Percentiles rank a stretch among this genome's conserved stretches.
phyloP scores from a whole-genome alignment of 2,329 filamentous ascomycete genomes.

The Hirsutella thompsonii region DNA sequence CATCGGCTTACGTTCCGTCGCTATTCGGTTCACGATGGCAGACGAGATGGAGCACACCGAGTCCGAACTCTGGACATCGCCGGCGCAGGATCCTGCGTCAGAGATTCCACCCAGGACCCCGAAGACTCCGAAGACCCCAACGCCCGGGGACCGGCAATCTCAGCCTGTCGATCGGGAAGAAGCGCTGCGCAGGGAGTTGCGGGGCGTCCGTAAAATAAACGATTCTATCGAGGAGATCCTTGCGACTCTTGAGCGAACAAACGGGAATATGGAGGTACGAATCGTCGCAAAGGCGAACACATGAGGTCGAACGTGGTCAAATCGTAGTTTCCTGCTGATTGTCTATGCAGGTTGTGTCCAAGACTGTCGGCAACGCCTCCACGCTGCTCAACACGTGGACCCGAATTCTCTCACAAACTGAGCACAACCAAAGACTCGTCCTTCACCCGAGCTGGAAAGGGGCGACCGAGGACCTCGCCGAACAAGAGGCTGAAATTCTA shows the following conservation, averaged over 20 bases:
- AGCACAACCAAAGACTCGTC: slow-evolving; percentile 90
- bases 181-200: slow-evolving; percentile 64
- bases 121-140: slow-evolving; percentile 32
- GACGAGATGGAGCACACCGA: slow-evolving; percentile 33
- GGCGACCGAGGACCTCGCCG: slow-evolving; percentile 71
- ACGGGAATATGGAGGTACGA: slow-evolving; percentile 62
- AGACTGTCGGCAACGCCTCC: slow-evolving; percentile 77
- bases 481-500: slow-evolving; percentile 69
- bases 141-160: slow-evolving; percentile 21
- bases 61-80: slow-evolving; percentile 35
- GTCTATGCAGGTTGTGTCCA: slow-evolving; percentile 58
- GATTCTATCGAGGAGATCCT: slow-evolving; percentile 71
- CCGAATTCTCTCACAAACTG: slow-evolving; percentile 87
- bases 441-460: slow-evolving; percentile 85
- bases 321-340: neutral
- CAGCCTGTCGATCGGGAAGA: slow-evolving; percentile 55
- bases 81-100: slow-evolving; percentile 18
- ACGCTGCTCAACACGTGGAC: slow-evolving; percentile 92
- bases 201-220: slow-evolving; percentile 77
- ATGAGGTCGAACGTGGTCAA: neutral
- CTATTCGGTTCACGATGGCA: slow-evolving; percentile 22
- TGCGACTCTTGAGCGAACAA: slow-evolving; percentile 56
- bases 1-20: no score
- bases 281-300: neutral
- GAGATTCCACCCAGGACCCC: slow-evolving; percentile 30